Base-by-base conservation (phyloP, 108 stramenopile genomes). In the Stephanodiscus minutulus region DNA sequence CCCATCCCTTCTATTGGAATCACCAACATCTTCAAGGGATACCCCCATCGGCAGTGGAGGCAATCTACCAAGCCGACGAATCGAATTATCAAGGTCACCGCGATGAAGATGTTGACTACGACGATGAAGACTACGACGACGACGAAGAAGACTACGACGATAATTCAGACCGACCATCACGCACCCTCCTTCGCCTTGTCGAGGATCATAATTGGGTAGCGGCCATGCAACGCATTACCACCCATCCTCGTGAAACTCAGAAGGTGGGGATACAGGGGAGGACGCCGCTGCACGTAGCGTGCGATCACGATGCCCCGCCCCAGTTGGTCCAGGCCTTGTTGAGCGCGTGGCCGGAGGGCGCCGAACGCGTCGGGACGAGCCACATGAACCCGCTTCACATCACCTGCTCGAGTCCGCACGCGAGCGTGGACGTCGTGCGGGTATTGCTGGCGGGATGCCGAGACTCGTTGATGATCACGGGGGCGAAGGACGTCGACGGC, bases 331-430 rank as follows among this genome's bases (percentile, higher is more conserved):
- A 83, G 46, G 80, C 85, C 13, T 54, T 88, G 17, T 54, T 88
- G 47, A 64, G 60, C 13, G 87, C 82, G 0, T 83, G 82, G 70
- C 87, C 87, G 10, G 85, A 84, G 47, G 87, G 83, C 3, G 76
- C 85, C 13, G 64, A 65, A 7, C 64, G 72, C 64, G 83, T 86
- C 1, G 87, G 87, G 6, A 88, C 83, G 13, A 83, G 82, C 49
- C 75, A 86, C 50, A 88, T 88, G 87, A 88, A 83, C 37, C 85
- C 87, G 11, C 68, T 88, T 3, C 87, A 88, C 57, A 88, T 88
- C 43, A 88, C 87, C 1, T 88, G 87, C 36, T 82, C 81, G 35
- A 83, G 82, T 39, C 76, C 72, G 13, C 80, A 88, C 54, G 87
- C 87, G 7, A 85, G 84, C 21, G 76, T 76, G 28, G 78, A 88